Base-by-base conservation (phyloP, 306 rosid species). In the Rosa lucieae region DNA sequence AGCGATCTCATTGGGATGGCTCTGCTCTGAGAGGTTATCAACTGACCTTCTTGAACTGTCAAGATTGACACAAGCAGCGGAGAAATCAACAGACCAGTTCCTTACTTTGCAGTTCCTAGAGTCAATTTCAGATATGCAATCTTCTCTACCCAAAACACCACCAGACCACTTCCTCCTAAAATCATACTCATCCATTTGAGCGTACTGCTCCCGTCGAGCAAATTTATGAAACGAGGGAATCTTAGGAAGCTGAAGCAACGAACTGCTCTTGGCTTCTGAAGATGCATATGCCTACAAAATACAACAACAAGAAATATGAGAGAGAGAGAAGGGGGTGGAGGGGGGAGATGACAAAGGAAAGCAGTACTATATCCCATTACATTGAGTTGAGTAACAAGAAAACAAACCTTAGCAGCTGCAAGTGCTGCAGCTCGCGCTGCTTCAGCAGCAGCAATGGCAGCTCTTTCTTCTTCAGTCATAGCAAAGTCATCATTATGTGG, bases 81-180 rank as follows among this genome's bases (percentile, higher is more conserved):
- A 93, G 78, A 95, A 95, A 85, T 96, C 98, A 83, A 93, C 93
- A 61, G 99, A 93, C 99, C 99, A 96, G 85, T 96, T 85, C 89
- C 98, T 91, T 70, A 96, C 99, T 83, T 91, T 90, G 89, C 96
- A 93, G 85, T 93, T 91, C 87, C 99, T 90, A 9, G 99, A 96
- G 86, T 96, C 97, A 53, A 93, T 96, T 88, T 96, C 99, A 8
- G 99, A 96, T 86, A 88, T 72, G 81, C 97, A 93, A 81, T 96
- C 99, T 86, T 93, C 98, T 86, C 91, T 90, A 82, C 99, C 99
- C 72, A 89, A 80, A 81, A 85, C 87, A 80, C 97, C 92, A 78
- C 97, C 94, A 75, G 97, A 82, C 93, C 92, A 93, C 84, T 86
- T 93, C 88, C 86, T 91, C 81, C 88, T 81, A 81, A 86, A 77